These are phyloP conservation scores for Fraxinus angustifolia DNA, from an alignment of 305 asterid genomes.

Conservation along the genomic window DNA sequence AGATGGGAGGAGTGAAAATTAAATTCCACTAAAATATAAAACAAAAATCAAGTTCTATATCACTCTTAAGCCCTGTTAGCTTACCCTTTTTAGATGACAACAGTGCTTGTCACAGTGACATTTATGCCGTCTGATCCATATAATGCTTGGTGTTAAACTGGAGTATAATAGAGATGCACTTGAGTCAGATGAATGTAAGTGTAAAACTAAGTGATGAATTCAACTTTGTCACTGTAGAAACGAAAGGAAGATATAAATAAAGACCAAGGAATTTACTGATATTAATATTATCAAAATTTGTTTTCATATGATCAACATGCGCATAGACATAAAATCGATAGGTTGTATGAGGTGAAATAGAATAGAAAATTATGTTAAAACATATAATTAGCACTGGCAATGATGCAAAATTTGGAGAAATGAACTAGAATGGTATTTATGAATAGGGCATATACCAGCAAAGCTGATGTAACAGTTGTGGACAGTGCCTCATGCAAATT, in stretches of 20 bases:
- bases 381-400: not conserved
- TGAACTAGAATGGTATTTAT: not conserved
- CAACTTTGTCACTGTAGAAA: not conserved
- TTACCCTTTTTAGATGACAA: not conserved
- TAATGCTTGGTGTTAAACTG: not conserved
- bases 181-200: not conserved
- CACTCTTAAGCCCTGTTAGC: not conserved
- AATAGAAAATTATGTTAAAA: not conserved
- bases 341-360: not conserved
- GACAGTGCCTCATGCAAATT: not conserved
- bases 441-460: not conserved
- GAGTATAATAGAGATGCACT: not conserved
- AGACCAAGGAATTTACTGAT: not conserved
- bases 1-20: not conserved
- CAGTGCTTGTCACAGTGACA: not conserved
- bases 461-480: not conserved
- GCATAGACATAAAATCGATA: not conserved
- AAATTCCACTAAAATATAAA: not conserved
- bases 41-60: not conserved
- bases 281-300: not conserved
- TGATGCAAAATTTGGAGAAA: not conserved
- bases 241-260: not conserved
- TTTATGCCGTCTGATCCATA: not conserved
- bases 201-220: not conserved
- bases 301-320: not conserved